Evolutionary conservation across 2,329 filamentous ascomycete species (phyloP).

Genomic region (Fusarium xylarioides): DNA sequence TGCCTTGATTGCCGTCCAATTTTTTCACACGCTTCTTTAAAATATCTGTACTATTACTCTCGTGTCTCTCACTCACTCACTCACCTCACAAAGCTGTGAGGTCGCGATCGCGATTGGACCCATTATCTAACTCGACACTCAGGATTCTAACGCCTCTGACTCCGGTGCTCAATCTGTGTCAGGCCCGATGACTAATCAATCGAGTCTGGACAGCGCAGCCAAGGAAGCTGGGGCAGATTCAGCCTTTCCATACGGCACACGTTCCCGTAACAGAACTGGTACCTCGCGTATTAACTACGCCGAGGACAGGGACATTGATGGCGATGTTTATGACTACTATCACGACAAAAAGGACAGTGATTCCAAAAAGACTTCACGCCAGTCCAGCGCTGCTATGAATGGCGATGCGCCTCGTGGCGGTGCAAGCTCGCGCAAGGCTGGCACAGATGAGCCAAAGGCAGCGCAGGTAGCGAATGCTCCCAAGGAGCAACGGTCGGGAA

Average conservation of each 20-base stretch:
- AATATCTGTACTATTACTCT: slow-evolving; percentile 8
- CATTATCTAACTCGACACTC: slow-evolving; percentile 34
- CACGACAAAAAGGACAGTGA: slow-evolving; percentile 65
- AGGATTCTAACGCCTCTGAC: slow-evolving; percentile 50
- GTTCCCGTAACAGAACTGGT: slow-evolving; percentile 87
- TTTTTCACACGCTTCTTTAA: slow-evolving; percentile 22
- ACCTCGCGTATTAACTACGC: slow-evolving; percentile 91
- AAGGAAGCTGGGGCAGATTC: slow-evolving; percentile 62
- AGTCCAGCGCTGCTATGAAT: slow-evolving; percentile 52
- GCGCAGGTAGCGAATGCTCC: slow-evolving; percentile 47
- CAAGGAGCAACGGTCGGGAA: slow-evolving; percentile 48
- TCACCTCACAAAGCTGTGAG: slow-evolving; percentile 24
- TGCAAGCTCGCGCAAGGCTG: slow-evolving; percentile 54
- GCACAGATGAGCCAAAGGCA: slow-evolving; percentile 52
- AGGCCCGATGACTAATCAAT: slow-evolving; percentile 58
- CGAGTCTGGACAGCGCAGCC: slow-evolving; percentile 55
- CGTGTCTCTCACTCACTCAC: slow-evolving; percentile 18
- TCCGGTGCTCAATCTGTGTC: slow-evolving; percentile 46
- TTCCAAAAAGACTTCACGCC: slow-evolving; percentile 64
- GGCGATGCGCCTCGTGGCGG: slow-evolving; percentile 47
- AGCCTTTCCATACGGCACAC: slow-evolving; percentile 85
- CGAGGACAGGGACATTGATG: slow-evolving; percentile 89
- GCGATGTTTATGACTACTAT: slow-evolving; percentile 80
- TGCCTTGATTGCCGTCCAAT: slow-evolving; percentile 31
- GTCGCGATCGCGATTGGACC: slow-evolving; percentile 34